A percentile compares a stretch with the other conserved stretches of the same genome.
Evolutionary conservation across 1,139 yeast genomes (phyloP).

Genomic region (Spencermartinsiella ligniputridi): DNA sequence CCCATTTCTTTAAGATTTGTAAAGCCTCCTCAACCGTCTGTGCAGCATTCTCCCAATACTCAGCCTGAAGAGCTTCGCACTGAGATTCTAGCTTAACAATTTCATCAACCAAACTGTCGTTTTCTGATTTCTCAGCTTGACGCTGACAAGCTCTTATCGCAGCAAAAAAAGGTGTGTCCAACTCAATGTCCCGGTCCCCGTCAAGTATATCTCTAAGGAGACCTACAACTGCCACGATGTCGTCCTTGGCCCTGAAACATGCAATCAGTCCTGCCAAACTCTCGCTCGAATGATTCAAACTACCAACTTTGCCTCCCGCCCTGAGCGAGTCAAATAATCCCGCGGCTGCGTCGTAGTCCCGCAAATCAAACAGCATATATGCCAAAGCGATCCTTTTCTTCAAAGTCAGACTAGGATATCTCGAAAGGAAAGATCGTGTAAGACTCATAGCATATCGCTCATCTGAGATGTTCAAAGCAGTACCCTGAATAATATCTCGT

Average conservation of each 20-base stretch:
- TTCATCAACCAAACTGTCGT: conserved; percentile 8
- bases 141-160: conserved; percentile 11
- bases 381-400: conserved; percentile 18
- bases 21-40: conserved; percentile 11
- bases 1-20: conserved; percentile 10
- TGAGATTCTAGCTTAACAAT: conserved; percentile 8
- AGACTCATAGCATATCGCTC: background rate
- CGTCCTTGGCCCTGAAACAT: conserved; percentile 13
- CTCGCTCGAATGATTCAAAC: conserved; percentile 18
- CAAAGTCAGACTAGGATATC: background rate
- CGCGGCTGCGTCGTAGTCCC: conserved; percentile 16
- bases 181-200: conserved; percentile 15
- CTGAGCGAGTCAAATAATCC: conserved; percentile 20
- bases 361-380: conserved; percentile 16
- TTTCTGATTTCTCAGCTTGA: background rate
- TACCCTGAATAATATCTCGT: background rate
- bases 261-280: conserved; percentile 18
- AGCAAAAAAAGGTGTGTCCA: conserved; percentile 15
- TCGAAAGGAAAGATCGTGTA: background rate
- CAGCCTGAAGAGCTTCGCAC: conserved; percentile 14
- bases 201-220: conserved; percentile 14
- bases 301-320: conserved; percentile 12
- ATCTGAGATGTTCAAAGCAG: background rate
- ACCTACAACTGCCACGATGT: conserved; percentile 10
- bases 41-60: conserved; percentile 9